Evolutionary conservation across 352 stramenopile species (phyloP), one percentile per base, ranked within the genome.

Genomic region (Globisporangium solare): DNA sequence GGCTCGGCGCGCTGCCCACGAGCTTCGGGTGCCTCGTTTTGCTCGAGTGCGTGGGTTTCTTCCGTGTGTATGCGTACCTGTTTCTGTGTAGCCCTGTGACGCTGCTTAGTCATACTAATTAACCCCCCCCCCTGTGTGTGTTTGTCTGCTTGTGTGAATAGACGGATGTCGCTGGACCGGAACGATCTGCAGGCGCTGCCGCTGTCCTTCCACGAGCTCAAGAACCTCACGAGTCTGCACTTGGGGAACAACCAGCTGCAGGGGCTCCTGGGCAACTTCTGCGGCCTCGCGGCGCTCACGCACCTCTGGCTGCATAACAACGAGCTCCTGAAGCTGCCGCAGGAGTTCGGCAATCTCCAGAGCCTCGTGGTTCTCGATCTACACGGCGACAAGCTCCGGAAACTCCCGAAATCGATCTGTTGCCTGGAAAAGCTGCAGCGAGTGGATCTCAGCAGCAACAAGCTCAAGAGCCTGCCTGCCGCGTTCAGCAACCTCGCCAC

Each of bases 111-210:
- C n/a, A n/a, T n/a, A 22, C 35, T 58, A 31, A 47, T 49, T n/a
- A n/a, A n/a, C n/a, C n/a, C n/a, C n/a, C n/a, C n/a, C n/a, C n/a
- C n/a, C n/a, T n/a, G 24, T 35, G 27, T 35, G n/a, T 54, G 18
- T 4, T 56, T 55, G 7, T 39, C n/a, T 27, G 42, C 56, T n/a
- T n/a, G n/a, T n/a, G 5, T 51, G 10, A 35, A 35, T 35, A 86
- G 76, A 61, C 65, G 68, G 11, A 45, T 87, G 7, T 83, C 73
- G 17, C 68, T 87, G 5, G 65, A 76, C 21, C 54, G 66, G 0
- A 87, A 87, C 50, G 55, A 83, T 58, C 51, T 87, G 0, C 71
- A 83, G 58, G 66, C 70, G 31, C 65, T 87, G 11, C 76, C 76
- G 18, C 60, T 87, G 20, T 87, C 76, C 11, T 83, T 87, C 41